phyloP scores from a whole-genome alignment of 106 monocot species.

The Platanthera zijinensis region DNA sequence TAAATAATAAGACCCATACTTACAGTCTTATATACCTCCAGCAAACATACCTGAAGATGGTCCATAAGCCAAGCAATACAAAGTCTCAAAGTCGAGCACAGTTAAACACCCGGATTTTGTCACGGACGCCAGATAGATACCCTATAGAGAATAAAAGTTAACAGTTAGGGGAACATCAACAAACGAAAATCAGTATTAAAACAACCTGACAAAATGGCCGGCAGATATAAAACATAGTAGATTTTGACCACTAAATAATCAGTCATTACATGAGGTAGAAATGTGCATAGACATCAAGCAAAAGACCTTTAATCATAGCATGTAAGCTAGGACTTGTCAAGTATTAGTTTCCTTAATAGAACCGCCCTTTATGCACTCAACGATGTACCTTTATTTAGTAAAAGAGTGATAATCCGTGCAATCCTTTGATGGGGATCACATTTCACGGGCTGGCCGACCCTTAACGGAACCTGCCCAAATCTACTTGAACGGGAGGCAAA shows the following conservation, averaged over 20 bases:
- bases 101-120: slow-evolving; percentile 84
- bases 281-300: neutral
- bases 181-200: neutral
- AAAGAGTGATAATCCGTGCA: no score
- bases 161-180: neutral
- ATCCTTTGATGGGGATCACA: no score
- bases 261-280: neutral
- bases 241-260: neutral
- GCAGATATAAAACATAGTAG: neutral
- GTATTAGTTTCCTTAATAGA: neutral
- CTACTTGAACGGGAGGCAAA: no score
- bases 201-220: neutral
- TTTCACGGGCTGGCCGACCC: no score
- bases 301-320: neutral
- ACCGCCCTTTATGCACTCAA: neutral
- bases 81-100: slow-evolving; percentile 83
- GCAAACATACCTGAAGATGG: slow-evolving; percentile 42
- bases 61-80: slow-evolving; percentile 52
- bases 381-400: no score
- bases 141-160: slow-evolving; percentile 24
- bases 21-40: neutral
- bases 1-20: neutral
- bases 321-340: neutral
- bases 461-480: no score
- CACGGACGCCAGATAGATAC: slow-evolving; percentile 82